Base-by-base conservation (phyloP, 768 basidiomycete genomes). In the Botryobasidium botryosum region DNA sequence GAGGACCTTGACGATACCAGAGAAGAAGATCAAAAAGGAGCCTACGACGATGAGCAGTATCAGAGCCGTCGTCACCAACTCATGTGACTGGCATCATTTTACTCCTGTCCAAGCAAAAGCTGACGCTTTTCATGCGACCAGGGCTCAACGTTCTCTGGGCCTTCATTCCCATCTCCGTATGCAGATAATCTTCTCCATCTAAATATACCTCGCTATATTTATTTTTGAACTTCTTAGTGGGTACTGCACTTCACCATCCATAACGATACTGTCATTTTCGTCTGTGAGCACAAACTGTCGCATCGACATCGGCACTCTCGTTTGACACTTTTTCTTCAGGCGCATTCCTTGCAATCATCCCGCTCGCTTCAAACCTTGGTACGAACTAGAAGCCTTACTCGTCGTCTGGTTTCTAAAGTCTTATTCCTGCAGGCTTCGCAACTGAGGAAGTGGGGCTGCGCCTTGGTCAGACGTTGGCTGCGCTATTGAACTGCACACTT, bases 361-460 rank as follows among this genome's bases (percentile, higher is more conserved):
- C 86, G 5, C 66, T 88, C 4, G 85, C 85, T 32, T 83, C 85
- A 62, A 79, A 40, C 18, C 38, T 79, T 33, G n/a, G n/a, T n/a
- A n/a, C n/a, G n/a, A n/a, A n/a, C n/a, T n/a, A n/a, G n/a, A n/a
- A 12, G 60, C 48, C 23, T 24, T 21, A 20, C 21, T 24, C 21
- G 15, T 17, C 8, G 26, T 1, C 8, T 2, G 17, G 39, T n/a
- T n/a, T n/a, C n/a, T n/a, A n/a, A n/a, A n/a, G n/a, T 23, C 15
- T 10, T 33, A n/a, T n/a, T n/a, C n/a, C 24, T 33, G n/a, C 28
- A 2, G 79, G 77, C 1, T 87, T 86, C 55, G 83, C 83, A 1
- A 90, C 86, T 0, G 86, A 90, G 48, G 82, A 90, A 51, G 52
- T 90, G 15, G 81, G 86, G 3, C 55, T 85, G 45, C 74, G 84